Conservation (phyloP, 2,329 filamentous ascomycete genomes). For the Fusarium scirpi region DNA sequence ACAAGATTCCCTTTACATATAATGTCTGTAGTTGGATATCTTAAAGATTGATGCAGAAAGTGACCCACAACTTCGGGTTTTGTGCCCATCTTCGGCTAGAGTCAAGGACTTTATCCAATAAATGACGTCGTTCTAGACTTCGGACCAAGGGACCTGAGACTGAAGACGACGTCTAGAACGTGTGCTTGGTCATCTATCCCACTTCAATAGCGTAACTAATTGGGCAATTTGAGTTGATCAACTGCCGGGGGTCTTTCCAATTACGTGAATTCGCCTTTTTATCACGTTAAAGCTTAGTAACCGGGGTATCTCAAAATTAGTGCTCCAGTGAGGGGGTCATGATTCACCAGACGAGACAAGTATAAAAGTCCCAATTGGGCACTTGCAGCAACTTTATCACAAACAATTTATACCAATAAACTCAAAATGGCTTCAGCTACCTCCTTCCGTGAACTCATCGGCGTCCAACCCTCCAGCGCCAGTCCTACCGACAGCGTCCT, state of each 20-base stretch:
- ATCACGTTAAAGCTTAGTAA: conserved; percentile 13
- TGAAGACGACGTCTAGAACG: neutral
- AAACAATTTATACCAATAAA: neutral
- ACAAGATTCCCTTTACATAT: neutral
- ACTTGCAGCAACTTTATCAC: too few relatives aligned
- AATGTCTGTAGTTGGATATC: neutral
- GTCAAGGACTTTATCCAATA: neutral
- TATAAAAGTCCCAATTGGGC: too few relatives aligned
- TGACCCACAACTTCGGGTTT: neutral
- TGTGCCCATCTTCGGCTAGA: neutral
- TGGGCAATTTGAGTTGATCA: neutral
- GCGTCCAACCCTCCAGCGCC: conserved; percentile 66
- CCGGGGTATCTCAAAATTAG: neutral
- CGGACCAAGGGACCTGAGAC: conserved; percentile 19
- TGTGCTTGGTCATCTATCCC: neutral
- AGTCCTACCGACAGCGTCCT: conserved; percentile 69
- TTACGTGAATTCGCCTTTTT: conserved; percentile 4
- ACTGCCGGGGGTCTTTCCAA: neutral
- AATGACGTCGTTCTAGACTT: neutral
- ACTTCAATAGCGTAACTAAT: neutral
- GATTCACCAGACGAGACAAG: neutral
- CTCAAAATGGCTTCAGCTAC: conserved; percentile 13
- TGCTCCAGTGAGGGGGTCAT: conserved; percentile 2
- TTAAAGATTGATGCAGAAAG: neutral
- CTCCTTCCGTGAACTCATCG: conserved; percentile 52